Base-by-base conservation (phyloP, 164 flowering plant genomes). In the Dillenia suffruticosa region DNA sequence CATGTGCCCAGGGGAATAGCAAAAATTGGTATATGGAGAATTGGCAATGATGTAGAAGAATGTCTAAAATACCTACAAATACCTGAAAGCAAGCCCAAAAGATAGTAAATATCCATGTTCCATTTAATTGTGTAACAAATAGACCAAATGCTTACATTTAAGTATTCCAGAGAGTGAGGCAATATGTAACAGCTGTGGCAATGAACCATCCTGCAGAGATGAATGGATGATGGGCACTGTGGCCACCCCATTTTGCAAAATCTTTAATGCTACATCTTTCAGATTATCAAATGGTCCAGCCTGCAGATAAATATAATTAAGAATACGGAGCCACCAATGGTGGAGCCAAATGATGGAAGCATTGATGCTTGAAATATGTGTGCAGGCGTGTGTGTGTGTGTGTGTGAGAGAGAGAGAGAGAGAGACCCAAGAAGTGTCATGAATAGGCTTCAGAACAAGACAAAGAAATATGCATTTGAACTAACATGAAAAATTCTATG, bases 131-230 rank as follows among this genome's bases (percentile, higher is more conserved):
- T 26, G 5, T 5, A 32, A 32, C 40, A 32, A 32, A 32, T 32
- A 32, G 40, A 32, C 40, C 40, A 32, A 64, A 61, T 55, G 26
- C 86, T 84, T 77, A 92, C 98, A 85, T 78, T 89, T 92, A 15
- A 92, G 71, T 62, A 92, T 84, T 68, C 88, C 97, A 66, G 94
- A 87, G 32, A 93, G 87, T 44, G 97, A 90, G 57, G 96, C 94
- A 67, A 93, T 79, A 73, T 93, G 94, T 56, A 93, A 76, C 55
- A 93, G 74, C 77, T 93, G 97, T 2, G 97, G 92, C 66, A 76
- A 87, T 58, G 86, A 82, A 48, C 87, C 96, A 79, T 87, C 92
- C 57, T 68, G 78, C 19, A 85, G 73, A 54, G 82, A 50, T 54
- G 97, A 80, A 76, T 87, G 82, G 62, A 89, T 81, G 46, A 90